phyloP scores from a whole-genome alignment of 495 filamentous ascomycete genomes.

The Aspergillus sclerotioniger region DNA sequence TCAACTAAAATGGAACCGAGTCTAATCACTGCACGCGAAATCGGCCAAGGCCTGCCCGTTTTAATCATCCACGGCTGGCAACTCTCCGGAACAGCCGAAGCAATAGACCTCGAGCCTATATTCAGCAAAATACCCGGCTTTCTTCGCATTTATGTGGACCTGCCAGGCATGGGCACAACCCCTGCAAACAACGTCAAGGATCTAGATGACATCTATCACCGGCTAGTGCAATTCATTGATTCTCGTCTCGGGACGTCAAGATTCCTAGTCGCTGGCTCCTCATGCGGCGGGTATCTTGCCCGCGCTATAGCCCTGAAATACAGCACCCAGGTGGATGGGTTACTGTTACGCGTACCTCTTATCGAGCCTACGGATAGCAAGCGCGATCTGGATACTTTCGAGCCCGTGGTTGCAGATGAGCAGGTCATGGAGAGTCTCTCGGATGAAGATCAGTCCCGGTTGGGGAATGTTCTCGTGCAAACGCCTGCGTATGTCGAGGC shows the following conservation, averaged over 20 bases:
- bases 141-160: constrained; percentile 31
- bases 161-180: constrained; percentile 32
- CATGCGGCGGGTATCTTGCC: constrained; percentile 31
- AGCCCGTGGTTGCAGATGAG: constrained; percentile 25
- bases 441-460: constrained; percentile 23
- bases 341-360: constrained; percentile 31
- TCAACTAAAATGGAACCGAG: too few relatives aligned
- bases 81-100: constrained; percentile 24
- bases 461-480: constrained; percentile 30
- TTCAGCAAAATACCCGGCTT: constrained; percentile 27
- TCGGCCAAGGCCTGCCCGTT: constrained; percentile 29
- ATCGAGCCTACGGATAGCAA: constrained; percentile 27
- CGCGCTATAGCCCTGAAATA: constrained; percentile 32
- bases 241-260: constrained; percentile 23
- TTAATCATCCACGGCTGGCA: constrained; percentile 34
- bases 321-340: constrained; percentile 25
- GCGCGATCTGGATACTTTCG: constrained; percentile 29
- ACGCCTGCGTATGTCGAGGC: constrained; percentile 26
- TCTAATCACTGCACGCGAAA: too few relatives aligned
- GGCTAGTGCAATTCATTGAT: constrained; percentile 31
- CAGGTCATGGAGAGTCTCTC: constrained; percentile 26
- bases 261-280: constrained; percentile 29
- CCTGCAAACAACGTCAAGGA: constrained; percentile 29
- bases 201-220: constrained; percentile 28
- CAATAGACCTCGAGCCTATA: constrained; percentile 32